phyloP scores from a whole-genome alignment of 1,284 basidiomycete species.

The Nidula niveotomentosa region DNA sequence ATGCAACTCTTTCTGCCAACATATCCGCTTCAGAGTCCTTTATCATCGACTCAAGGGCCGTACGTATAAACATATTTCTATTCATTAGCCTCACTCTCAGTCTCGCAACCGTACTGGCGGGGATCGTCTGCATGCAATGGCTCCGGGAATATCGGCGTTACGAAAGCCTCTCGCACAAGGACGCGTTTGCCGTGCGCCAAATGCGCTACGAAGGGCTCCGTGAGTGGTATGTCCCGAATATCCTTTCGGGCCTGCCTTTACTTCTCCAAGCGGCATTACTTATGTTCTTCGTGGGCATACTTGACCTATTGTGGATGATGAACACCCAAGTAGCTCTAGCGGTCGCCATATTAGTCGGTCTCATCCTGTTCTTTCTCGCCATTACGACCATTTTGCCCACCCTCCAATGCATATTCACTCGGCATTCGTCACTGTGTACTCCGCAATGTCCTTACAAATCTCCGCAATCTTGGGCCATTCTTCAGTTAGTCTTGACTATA shows the following conservation, averaged over 20 bases:
- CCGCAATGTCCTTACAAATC: conserved; percentile 5
- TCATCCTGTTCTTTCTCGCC: neutral
- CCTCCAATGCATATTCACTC: conserved; percentile 7
- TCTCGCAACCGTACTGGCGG: neutral
- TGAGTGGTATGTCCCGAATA: conserved; percentile 20
- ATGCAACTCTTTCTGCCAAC: neutral
- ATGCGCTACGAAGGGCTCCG: conserved; percentile 21
- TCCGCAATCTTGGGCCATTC: neutral
- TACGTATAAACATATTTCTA: neutral
- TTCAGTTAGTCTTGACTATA: no score
- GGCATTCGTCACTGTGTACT: neutral
- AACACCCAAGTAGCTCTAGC: neutral
- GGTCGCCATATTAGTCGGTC: neutral
- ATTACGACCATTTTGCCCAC: conserved; percentile 1
- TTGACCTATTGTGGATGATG: conserved; percentile 18
- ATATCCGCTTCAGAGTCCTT: neutral
- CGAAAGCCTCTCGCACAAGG: neutral
- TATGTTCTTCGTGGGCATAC: conserved; percentile 12
- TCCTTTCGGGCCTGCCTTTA: conserved; percentile 22
- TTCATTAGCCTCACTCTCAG: neutral
- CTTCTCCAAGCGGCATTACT: conserved; percentile 23
- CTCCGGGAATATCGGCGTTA: neutral
- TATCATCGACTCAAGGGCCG: neutral
- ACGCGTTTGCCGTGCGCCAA: conserved; percentile 15
- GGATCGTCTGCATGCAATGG: neutral